Base-by-base conservation (phyloP, 768 basidiomycete genomes). In the Lentinula edodes region DNA sequence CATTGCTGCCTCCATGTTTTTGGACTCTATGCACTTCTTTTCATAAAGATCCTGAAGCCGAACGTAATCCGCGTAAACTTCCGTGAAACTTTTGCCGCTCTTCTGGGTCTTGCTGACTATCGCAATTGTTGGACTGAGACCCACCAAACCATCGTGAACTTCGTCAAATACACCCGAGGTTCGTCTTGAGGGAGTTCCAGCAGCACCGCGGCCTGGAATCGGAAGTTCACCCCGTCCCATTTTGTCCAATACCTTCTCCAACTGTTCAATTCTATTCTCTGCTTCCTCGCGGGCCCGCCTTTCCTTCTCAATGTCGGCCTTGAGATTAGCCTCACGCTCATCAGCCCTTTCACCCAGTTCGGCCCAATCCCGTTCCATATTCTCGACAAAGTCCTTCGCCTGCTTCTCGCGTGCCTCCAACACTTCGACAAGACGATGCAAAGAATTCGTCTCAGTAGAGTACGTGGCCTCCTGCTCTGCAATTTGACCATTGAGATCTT, bases 61-160 rank as follows among this genome's bases (percentile, higher is more conserved):
- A 39, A 96, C 87, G 66, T 93, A 93, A 69, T 97, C 93, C 15
- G 90, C 83, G 71, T 97, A 98, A 20, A 98, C 88, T 68, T 97
- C 91, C 0, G 96, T 96, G 75, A 96, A 96, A 0, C 90, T 91
- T 80, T 91, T 91, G 34, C 91, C 93, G 32, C 79, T 83, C 71
- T 84, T 86, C 75, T 95, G 93, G 20, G 88, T 83, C 63, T 80
- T 85, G 74, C 87, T 87, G 6, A 89, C 93, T 77, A 96, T 86
- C 4, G 90, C 88, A 12, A 95, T 90, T 0, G 95, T 92, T 1
- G 95, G 93, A 68, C 91, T 94, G 16, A 95, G 75, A 48, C 87
- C 84, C 69, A 89, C 75, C 75, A 87, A 83, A 8, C 81, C 80
- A 42, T 87, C 83, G 32, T 76, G 71, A 12, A 78, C 65, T n/a